These are phyloP conservation scores for Passiflora organensis DNA, from an alignment of 345 rosid genomes.

Conservation along the genomic window DNA sequence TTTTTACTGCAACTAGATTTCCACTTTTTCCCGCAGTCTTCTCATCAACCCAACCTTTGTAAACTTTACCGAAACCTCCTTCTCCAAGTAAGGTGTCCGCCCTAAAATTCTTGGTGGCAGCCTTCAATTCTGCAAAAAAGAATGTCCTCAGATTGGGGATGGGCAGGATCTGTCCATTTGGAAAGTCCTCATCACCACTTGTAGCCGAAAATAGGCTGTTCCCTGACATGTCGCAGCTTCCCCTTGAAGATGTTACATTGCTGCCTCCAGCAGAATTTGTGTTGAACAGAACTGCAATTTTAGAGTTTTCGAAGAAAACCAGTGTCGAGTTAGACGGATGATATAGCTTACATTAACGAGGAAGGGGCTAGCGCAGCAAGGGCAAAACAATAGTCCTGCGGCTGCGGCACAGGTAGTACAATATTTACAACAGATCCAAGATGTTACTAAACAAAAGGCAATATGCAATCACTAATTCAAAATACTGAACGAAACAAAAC, in stretches of 20 bases:
- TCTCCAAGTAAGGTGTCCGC: constrained; percentile 63
- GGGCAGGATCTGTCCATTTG: constrained; percentile 30
- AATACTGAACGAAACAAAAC: no score
- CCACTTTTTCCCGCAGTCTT: constrained; percentile 61
- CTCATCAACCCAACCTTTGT: constrained; percentile 74
- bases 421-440: no score
- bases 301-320: no score
- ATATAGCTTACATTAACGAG: no score
- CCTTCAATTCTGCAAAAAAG: constrained; percentile 52
- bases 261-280: constrained; percentile 55
- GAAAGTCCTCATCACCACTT: constrained; percentile 20
- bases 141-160: constrained; percentile 49
- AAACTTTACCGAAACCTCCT: constrained; percentile 83
- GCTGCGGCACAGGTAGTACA: no score
- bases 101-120: constrained; percentile 57
- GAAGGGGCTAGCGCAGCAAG: no score
- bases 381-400: no score
- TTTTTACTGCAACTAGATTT: constrained; percentile 61
- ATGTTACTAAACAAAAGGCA: no score
- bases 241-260: constrained; percentile 60
- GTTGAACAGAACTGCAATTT: no score
- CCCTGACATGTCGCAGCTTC: constrained; percentile 28
- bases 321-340: no score
- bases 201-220: constrained; percentile 37
- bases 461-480: no score